Evolutionary conservation across 495 filamentous ascomycete genomes (phyloP).

Genomic region (Poronia punctata): DNA sequence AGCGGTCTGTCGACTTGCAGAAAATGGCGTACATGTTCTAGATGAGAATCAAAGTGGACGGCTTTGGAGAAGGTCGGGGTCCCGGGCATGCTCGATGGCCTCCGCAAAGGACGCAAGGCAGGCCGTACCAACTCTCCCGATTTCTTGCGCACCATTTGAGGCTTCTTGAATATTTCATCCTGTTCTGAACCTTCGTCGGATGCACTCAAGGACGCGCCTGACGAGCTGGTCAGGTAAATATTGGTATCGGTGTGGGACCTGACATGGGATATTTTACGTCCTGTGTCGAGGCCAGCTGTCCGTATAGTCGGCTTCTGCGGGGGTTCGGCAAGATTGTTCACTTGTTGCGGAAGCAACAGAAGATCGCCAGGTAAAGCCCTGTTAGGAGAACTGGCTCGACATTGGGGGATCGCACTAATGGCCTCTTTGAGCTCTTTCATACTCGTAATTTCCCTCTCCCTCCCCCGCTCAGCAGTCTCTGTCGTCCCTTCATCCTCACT

Average conservation of each 20-base stretch:
- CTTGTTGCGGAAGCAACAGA: conserved; percentile 26
- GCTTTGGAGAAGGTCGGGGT: conserved; percentile 92
- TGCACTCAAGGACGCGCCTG: conserved; percentile 47
- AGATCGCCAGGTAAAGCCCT: conserved; percentile 28
- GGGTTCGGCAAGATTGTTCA: conserved; percentile 29
- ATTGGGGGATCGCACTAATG: conserved; percentile 69
- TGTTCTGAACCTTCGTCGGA: conserved; percentile 59
- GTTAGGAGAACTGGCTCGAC: conserved; percentile 55
- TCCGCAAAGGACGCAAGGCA: conserved; percentile 70
- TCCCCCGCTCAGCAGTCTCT: conserved; percentile 27
- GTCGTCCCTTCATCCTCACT: conserved; percentile 74
- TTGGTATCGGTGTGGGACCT: conserved; percentile 77
- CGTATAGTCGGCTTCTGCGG: conserved; percentile 22
- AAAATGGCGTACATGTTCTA: conserved; percentile 94
- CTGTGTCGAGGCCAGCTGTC: conserved; percentile 11
- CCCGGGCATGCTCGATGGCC: conserved; percentile 94
- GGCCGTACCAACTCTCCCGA: conserved; percentile 94
- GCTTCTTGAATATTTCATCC: conserved; percentile 60
- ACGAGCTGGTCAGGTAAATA: conserved; percentile 44
- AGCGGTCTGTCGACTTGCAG: conserved; percentile 86
- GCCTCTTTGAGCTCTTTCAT: conserved; percentile 77
- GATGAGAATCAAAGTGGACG: conserved; percentile 90
- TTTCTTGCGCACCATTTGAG: conserved; percentile 92
- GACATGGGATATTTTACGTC: conserved; percentile 57
- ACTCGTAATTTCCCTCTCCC: conserved; percentile 52